These are phyloP conservation scores for Blastobotrys apis DNA, from an alignment of 1,139 yeast genomes.

Conservation along the genomic window DNA sequence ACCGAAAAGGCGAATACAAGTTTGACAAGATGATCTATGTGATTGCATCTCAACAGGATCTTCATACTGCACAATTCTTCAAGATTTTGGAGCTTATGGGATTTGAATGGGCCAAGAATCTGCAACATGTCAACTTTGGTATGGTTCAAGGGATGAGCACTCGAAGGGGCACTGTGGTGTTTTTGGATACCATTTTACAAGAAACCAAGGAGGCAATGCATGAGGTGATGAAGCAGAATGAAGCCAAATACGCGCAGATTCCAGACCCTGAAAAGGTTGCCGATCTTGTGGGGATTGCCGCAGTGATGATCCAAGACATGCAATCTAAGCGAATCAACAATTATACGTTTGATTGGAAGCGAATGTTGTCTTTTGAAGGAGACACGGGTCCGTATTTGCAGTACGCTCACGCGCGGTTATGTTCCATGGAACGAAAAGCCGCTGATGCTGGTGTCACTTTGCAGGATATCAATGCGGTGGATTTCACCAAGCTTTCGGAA, in stretches of 20 bases:
- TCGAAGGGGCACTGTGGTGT: conserved; percentile 96
- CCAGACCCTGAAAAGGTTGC: conserved; percentile 95
- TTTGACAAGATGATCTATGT: conserved; percentile 97
- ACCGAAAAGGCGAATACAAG: conserved; percentile 76
- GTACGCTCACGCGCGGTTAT: conserved; percentile 95
- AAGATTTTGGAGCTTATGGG: conserved; percentile 93
- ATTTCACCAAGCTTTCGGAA: conserved; percentile 68
- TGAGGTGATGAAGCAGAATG: conserved; percentile 93
- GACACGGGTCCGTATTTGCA: conserved; percentile 99
- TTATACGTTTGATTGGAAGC: conserved; percentile 95
- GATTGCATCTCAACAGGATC: conserved; percentile 93
- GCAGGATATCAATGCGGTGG: conserved; percentile 38
- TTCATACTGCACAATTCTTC: conserved; percentile 90
- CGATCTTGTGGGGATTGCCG: conserved; percentile 92
- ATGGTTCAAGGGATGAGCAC: conserved; percentile 99
- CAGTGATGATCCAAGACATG: conserved; percentile 99
- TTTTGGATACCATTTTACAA: conserved; percentile 88
- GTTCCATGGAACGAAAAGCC: conserved; percentile 91
- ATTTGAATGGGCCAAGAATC: conserved; percentile 74
- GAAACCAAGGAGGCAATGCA: conserved; percentile 96
- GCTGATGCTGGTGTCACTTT: conserved; percentile 30
- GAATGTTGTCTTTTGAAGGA: conserved; percentile 98
- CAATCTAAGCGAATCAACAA: conserved; percentile 95
- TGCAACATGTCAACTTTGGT: conserved; percentile 89
- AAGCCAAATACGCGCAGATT: conserved; percentile 86